Base-by-base conservation (phyloP, 2,329 filamentous ascomycete species). In the Fusarium nelsonii region DNA sequence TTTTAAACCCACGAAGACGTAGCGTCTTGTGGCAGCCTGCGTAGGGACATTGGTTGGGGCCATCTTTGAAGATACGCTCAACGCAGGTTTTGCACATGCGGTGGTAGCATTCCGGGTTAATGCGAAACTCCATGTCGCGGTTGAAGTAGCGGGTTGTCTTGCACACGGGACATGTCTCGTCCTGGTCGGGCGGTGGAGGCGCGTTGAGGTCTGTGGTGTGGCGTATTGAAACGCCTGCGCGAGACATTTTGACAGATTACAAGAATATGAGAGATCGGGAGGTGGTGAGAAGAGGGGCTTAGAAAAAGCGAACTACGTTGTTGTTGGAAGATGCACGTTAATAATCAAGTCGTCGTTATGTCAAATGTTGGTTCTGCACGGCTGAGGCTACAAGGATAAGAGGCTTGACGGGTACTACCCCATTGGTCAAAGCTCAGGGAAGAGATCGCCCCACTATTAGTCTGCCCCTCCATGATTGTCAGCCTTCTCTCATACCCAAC, bases 21-120 rank as follows among this genome's bases (percentile, higher is more conserved):
- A 99, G 85, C 1, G 94, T 98, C 78, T 92, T 91, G 77, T 90
- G 88, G 81, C 96, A 99, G 40, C 91, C 92, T 0, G 93, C 92
- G 61, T 97, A 93, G 2, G 96, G 96, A 77, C 97, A 99, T 65
- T 94, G 92, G 58, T 94, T 93, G 1, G 96, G 96, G 0, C 96
- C 96, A 57, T 93, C 90, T 36, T 91, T 92, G 85, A 98, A 99
- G 74, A 98, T 92, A 58, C 95, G 92, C 80, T 95, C 92, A 41
- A 98, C 94, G 83, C 96, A 99, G 59, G 92, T 94, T 79, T 93
- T 91, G 84, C 96, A 99, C 93, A 99, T 98, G 73, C 93, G 93
- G 85, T 99, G 96, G 84, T 99, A 99, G 87, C 96, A 99, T 84
- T 97, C 94, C 10, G 95, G 93, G 79, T 98, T 97, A 83, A 99